Conservation (phyloP, 257 asterid species). For the Solanum sejunctum region DNA sequence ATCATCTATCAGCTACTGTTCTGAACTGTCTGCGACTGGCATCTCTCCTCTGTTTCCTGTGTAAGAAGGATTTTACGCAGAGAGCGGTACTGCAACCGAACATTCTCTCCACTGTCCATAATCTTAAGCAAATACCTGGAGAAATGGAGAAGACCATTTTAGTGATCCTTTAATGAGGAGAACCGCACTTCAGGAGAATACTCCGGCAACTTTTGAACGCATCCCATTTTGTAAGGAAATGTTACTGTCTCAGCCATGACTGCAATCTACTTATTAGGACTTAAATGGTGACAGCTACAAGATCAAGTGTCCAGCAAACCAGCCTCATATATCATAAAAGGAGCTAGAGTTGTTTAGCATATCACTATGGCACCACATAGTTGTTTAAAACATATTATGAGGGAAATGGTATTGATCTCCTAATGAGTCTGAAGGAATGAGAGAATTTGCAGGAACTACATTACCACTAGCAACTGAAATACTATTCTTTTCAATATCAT, state of each 20-base stretch:
- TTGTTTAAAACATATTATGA: not conserved
- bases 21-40: slow-evolving; percentile 46
- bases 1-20: slow-evolving; percentile 37
- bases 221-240: not conserved
- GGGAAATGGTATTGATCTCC: not conserved
- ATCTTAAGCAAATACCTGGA: slow-evolving; percentile 82
- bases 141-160: not conserved
- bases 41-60: slow-evolving; percentile 40
- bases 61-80: slow-evolving; percentile 46
- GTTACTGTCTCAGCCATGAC: not conserved
- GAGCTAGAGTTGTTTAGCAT: not conserved
- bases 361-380: not conserved
- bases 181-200: not conserved
- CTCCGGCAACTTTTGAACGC: not conserved
- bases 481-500: not conserved
- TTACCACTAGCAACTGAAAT: not conserved
- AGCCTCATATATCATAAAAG: not conserved
- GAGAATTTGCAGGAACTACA: not conserved
- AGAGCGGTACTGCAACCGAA: slow-evolving; percentile 86
- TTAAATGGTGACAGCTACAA: not conserved
- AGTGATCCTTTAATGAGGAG: not conserved
- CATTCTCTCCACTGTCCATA: slow-evolving; percentile 72
- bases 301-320: not conserved
- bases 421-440: not conserved
- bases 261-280: not conserved